Evolutionary conservation across 1,139 yeast species (phyloP), one percentile per base, ranked within the genome.

Genomic region (Kodamaea derodonti): DNA sequence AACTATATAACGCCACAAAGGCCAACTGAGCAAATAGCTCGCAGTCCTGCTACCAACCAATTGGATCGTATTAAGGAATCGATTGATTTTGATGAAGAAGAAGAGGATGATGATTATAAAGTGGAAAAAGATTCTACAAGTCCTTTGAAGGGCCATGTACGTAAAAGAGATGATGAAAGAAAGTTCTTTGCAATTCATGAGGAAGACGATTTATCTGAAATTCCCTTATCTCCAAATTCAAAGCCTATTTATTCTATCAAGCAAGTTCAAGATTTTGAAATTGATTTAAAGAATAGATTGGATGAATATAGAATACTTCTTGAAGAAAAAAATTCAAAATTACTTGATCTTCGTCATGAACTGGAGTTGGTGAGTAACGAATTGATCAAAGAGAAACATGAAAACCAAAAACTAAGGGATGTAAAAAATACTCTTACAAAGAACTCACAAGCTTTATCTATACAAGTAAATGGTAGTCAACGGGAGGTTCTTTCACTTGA

Each of bases 11-110:
- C 77, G 0, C 75, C 75, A 2, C 60, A 65, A 25, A 54, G 75
- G 29, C 49, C 54, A 14, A 69, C 75, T 0, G 74, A 70, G 36
- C 66, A 75, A 2, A 52, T 62, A 7, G 72, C 75, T 4, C 49
- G 55, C 22, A 61, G 69, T 29, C 75, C 75, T 2, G 52, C 51
- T 3, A 59, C 69, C 4, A 67, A 61, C 38, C 73, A 67, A 37
- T 51, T 52, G 14, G 56, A 56, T 16, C 34, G 53, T 11, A 42
- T 47, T 45, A 69, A 38, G 27, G 52, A 47, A 15, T 38, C 33
- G 8, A 34, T 46, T n/a, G 27, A 35, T 8, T 35, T 43, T 12
- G 41, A 38, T 12, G 38, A 37, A 6, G 41, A 38, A 4, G 23
- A 20, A 20, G 23, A 20, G 11, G 23, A 20, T 20, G 39, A 30